Evolutionary conservation across 768 basidiomycete species (phyloP), one percentile per base, ranked within the genome.

Genomic region (Tricholoma bakamatsutake): DNA sequence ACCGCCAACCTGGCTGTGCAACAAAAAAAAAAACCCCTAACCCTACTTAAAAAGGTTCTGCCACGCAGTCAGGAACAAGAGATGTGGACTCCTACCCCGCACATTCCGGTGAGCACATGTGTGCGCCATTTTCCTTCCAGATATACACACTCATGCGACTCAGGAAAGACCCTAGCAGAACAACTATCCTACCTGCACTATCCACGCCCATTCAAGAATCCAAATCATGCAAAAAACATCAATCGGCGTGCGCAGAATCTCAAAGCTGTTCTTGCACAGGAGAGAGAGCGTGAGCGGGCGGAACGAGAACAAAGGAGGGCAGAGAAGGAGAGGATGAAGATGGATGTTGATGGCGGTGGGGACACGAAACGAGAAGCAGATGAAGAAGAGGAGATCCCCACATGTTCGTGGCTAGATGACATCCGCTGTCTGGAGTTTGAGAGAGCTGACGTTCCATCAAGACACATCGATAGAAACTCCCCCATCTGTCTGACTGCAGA

Each of bases 381-480:
- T 15, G 61, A 63, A 5, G 82, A 79, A 24, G 87, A 87, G 49
- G 90, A 91, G 34, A 66, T 83, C 2, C 85, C 88, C 0, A 87
- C 85, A 1, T 92, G 90, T 88, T 55, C 50, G 86, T 63, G n/a
- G 11, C 24, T 55, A 13, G 6, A 33, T 33, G 13, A 5, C 50
- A n/a, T n/a, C n/a, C n/a, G n/a, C n/a, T 24, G 28, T 4, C 21
- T 35, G 30, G 27, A 4, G 40, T 42, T 31, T n/a, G n/a, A n/a
- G n/a, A n/a, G n/a, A 12, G 37, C 31, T 53, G 33, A 57, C 17
- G n/a, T 21, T 33, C 18, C 27, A 37, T 52, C 6, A 57, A 92
- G 90, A 92, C 61, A 79, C 81, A 6, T 88, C 86, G 2, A 88
- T 93, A 45, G 91, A 93, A 66, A 89, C 91, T 5, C 88, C 91